Conservation (phyloP, 805 yeast genomes). For the Ogataea philodendri region DNA sequence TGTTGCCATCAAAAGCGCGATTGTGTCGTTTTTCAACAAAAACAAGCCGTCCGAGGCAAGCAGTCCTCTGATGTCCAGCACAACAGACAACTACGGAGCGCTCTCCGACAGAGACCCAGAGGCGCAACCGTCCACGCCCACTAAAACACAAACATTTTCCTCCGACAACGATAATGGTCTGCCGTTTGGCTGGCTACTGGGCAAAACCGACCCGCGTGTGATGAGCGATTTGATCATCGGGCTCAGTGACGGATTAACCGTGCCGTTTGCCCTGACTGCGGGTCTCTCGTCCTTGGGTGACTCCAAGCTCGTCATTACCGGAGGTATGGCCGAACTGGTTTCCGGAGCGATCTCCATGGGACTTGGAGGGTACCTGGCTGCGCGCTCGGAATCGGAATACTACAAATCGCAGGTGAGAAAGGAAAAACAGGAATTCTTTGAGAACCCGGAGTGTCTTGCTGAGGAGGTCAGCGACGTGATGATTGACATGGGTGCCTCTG, state of each 20-base stretch:
- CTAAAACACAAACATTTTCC: constrained; percentile 1
- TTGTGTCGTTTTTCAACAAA: constrained; percentile 2
- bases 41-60: background rate
- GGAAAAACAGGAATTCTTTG: constrained; percentile 67
- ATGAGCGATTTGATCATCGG: constrained; percentile 94
- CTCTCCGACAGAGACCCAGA: constrained; percentile 12
- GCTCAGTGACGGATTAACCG: constrained; percentile 91
- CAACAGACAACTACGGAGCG: constrained; percentile 16
- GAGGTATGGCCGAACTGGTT: constrained; percentile 96
- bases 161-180: constrained; percentile 4
- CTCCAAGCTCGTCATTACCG: constrained; percentile 87
- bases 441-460: constrained; percentile 61
- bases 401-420: constrained; percentile 67
- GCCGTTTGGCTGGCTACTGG: constrained; percentile 37
- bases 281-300: constrained; percentile 91
- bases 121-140: constrained; percentile 6
- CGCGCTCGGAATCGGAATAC: constrained; percentile 80
- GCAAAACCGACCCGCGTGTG: constrained; percentile 79
- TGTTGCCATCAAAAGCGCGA: constrained; percentile 17
- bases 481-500: constrained; percentile 68
- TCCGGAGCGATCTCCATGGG: constrained; percentile 99
- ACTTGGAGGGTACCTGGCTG: constrained; percentile 93
- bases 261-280: constrained; percentile 98
- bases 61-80: constrained; percentile 8
- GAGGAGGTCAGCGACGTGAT: constrained; percentile 81